Percentiles rank a stretch among this genome's conserved stretches.
phyloP scores from a whole-genome alignment of 2,329 filamentous ascomycete species.

The Blastomyces emzantsi region DNA sequence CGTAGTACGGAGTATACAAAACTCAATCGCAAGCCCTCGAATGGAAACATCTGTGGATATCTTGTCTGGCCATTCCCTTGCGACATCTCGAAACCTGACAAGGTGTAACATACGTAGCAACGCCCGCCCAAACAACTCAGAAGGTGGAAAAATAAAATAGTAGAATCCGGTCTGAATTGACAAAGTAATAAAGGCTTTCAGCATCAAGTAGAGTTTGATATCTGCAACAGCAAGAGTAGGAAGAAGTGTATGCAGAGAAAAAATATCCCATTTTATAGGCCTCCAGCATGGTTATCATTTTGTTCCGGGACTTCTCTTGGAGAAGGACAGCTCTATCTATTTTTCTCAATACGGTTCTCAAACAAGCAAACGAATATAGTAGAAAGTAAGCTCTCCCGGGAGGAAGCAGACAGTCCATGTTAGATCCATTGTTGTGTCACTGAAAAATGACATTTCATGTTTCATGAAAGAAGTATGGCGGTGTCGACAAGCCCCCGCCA shows the following conservation, averaged over 20 bases:
- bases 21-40: not conserved
- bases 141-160: not conserved
- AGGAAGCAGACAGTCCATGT: too few relatives aligned
- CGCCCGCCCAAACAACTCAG: not conserved
- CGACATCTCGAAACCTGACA: not conserved
- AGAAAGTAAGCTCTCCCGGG: too few relatives aligned
- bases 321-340: not conserved
- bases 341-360: not conserved
- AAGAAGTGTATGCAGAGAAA: not conserved
- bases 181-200: not conserved
- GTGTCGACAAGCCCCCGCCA: not conserved
- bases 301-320: not conserved
- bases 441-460: not conserved
- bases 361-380: not conserved
- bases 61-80: too few relatives aligned
- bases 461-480: not conserved
- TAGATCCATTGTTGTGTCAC: too few relatives aligned
- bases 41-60: too few relatives aligned
- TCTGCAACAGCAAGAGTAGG: not conserved
- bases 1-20: not conserved
- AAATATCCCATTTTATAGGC: not conserved
- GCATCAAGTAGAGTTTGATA: not conserved
- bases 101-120: not conserved
- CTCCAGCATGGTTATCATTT: not conserved
- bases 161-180: not conserved